Evolutionary conservation across 208 protist species (phyloP).

Genomic region (Sergeia podlipaevii): DNA sequence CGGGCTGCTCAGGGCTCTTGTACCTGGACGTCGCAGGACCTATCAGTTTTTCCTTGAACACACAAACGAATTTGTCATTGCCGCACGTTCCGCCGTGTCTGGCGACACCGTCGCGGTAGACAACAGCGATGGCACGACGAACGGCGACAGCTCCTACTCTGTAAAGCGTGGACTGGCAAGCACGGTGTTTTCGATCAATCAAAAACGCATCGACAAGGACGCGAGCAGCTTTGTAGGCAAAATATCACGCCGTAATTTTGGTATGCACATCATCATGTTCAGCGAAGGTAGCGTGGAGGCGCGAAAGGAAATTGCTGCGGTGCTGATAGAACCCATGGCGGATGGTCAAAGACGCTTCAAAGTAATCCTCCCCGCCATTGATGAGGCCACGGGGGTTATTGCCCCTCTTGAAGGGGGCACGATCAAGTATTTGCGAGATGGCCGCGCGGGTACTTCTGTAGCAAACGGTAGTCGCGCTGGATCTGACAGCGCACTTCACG

Average conservation of each 20-base stretch:
- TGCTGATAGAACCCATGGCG: slow-evolving; percentile 19
- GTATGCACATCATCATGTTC: slow-evolving; percentile 35
- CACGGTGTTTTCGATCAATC: slow-evolving; percentile 30
- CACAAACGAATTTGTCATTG: slow-evolving; percentile 41
- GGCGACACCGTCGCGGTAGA: slow-evolving; percentile 15
- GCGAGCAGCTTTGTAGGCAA: slow-evolving; percentile 34
- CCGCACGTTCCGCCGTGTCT: slow-evolving; percentile 11
- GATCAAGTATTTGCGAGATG: slow-evolving; percentile 33
- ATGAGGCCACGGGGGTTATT: slow-evolving; percentile 32
- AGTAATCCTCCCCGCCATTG: slow-evolving; percentile 42
- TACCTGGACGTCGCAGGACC: slow-evolving; percentile 13
- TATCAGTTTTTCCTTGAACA: slow-evolving; percentile 35
- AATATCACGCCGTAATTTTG: slow-evolving; percentile 15
- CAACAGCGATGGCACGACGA: slow-evolving; percentile 21
- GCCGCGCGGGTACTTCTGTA: slow-evolving; percentile 20
- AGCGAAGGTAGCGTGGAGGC: slow-evolving; percentile 31
- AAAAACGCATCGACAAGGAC: slow-evolving; percentile 19
- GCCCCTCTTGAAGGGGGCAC: slow-evolving; percentile 32
- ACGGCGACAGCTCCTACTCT: slow-evolving; percentile 17
- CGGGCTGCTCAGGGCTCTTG: slow-evolving; percentile 10
- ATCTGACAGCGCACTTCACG: slow-evolving; percentile 18
- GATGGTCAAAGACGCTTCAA: slow-evolving; percentile 27
- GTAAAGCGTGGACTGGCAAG: slow-evolving; percentile 20
- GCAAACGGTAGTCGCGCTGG: slow-evolving; percentile 24
- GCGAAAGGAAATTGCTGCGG: slow-evolving; percentile 31